Base-by-base conservation (phyloP, 495 filamentous ascomycete species). In the Hyaloscypha hepaticicola region DNA sequence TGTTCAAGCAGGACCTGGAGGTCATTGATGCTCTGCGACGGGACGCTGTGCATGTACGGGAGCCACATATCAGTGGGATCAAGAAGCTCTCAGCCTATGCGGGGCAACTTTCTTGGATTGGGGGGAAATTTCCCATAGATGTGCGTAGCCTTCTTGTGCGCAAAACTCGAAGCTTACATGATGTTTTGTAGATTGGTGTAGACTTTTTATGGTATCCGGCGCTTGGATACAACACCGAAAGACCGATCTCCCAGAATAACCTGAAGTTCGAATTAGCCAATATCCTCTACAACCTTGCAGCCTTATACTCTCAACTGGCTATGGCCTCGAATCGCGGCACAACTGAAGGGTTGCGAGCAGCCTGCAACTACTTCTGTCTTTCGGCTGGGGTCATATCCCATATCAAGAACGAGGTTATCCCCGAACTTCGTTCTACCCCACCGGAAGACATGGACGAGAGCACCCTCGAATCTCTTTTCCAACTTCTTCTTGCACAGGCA, bases 181-280 rank as follows among this genome's bases (percentile, higher is more conserved):
- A 1, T 25, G 12, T 45, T 45, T n/a, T 33, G 55, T 76, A 96
- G 91, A 92, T 99, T 64, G 96, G 95, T 7, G 90, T 90, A 51
- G 92, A 97, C 66, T 99, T 99, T 73, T 87, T 90, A 9, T 99
- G 95, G 95, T 96, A 95, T 77, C 89, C 93, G 16, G 87, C 94
- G 1, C 79, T 99, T 51, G 95, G 95, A 61, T 97, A 97, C 72
- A 93, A 97, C 76, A 88, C 86, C 25, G 84, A 88, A 48, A 83
- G 85, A 70, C 91, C 91, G 77, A 83, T 91, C 14, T 90, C 91
- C 21, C 90, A 93, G 70, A 94, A 97, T 71, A 98, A 97, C 74
- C 79, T 98, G 38, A 90, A 93, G 41, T 99, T 95, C 77, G 95
- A 99, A 77, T 87, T 97, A 4, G 90, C 93, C 65, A 98, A 99